phyloP scores from a whole-genome alignment of 2,329 filamentous ascomycete genomes.

The Hortaea werneckii region DNA sequence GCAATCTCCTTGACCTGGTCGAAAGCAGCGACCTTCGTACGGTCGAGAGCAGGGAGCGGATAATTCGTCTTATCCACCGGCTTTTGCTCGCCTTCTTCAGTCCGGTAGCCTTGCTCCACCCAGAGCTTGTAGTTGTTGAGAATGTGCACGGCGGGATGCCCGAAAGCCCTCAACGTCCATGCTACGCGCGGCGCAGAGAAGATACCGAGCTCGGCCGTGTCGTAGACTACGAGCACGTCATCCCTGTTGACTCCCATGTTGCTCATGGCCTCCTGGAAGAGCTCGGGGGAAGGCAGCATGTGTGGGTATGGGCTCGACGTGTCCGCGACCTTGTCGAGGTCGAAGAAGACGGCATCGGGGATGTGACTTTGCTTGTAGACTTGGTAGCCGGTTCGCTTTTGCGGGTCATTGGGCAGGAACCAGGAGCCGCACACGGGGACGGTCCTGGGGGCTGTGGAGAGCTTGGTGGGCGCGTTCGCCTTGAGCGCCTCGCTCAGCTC shows the following conservation, averaged over 20 bases:
- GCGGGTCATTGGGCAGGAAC: conserved; percentile 85
- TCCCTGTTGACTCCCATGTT: conserved; percentile 76
- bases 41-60: conserved; percentile 36
- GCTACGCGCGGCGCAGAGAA: conserved; percentile 89
- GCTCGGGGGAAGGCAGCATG: conserved; percentile 77
- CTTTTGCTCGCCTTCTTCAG: conserved; percentile 64
- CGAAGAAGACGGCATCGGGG: conserved; percentile 87
- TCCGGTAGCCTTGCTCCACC: conserved; percentile 72
- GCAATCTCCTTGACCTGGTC: conserved; percentile 74
- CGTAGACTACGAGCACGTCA: conserved; percentile 89
- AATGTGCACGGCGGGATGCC: conserved; percentile 77
- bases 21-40: conserved; percentile 62
- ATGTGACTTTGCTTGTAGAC: conserved; percentile 76
- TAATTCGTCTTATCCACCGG: conserved; percentile 34
- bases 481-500: conserved; percentile 74
- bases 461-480: conserved; percentile 67
- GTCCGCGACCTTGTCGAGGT: conserved; percentile 86
- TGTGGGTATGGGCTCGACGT: conserved; percentile 83
- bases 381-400: conserved; percentile 65
- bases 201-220: conserved; percentile 80
- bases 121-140: conserved; percentile 95
- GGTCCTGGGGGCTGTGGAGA: conserved; percentile 71
- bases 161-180: conserved; percentile 87
- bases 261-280: conserved; percentile 81
- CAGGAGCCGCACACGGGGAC: conserved; percentile 87